Percentiles rank a stretch among this genome's conserved stretches.
phyloP scores from a whole-genome alignment of 257 asterid species.

The Ligustrum vulgare region DNA sequence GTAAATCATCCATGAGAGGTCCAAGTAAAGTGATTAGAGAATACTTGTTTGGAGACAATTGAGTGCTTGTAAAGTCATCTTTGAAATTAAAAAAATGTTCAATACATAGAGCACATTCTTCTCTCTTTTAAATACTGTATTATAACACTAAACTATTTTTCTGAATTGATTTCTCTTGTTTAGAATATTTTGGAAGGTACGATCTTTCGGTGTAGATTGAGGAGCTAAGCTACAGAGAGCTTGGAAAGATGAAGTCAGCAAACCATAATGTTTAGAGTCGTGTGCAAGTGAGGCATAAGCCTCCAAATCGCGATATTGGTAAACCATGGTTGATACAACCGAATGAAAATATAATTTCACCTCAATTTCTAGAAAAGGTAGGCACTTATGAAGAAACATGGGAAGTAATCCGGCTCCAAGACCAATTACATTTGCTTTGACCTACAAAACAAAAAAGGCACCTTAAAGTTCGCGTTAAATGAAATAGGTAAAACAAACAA shows the following conservation, averaged over 20 bases:
- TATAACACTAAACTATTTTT: too few species aligned
- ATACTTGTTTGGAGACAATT: background rate
- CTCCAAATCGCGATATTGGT: background rate
- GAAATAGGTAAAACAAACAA: constrained; percentile 5
- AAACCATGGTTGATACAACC: too few species aligned
- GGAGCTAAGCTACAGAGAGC: background rate
- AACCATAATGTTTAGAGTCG: background rate
- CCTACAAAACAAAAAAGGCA: constrained; percentile 42
- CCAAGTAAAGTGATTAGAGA: background rate
- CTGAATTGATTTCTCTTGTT: too few species aligned
- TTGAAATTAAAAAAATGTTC: too few species aligned
- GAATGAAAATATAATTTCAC: constrained; percentile 34
- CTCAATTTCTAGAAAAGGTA: constrained; percentile 60
- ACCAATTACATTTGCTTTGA: constrained; percentile 71
- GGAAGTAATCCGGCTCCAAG: constrained; percentile 98
- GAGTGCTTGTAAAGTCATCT: background rate
- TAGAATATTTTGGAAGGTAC: background rate
- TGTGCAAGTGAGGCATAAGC: background rate
- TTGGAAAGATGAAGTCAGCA: background rate
- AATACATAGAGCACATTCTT: background rate
- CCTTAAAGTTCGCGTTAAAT: constrained; percentile 13
- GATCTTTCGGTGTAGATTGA: background rate
- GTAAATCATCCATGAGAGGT: background rate
- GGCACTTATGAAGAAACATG: constrained; percentile 72
- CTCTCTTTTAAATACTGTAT: background rate